Base-by-base conservation (phyloP, 345 rosid species). In the Clarkia xantiana region DNA sequence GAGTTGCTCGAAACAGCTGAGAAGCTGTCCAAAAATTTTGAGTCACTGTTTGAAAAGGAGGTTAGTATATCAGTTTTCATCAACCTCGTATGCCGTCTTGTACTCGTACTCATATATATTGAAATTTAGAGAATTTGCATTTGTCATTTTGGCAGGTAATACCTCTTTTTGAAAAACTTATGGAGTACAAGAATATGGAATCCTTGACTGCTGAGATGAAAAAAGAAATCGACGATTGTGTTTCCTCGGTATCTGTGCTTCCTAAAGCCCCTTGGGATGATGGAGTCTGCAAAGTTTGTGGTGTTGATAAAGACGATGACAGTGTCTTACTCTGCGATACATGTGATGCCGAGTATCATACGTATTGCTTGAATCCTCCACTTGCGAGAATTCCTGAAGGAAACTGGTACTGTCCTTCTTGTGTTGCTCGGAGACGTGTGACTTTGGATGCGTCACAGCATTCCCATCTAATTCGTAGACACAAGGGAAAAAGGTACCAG, bases 211-310 rank as follows among this genome's bases (percentile, higher is more conserved):
- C 68, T 41, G 98, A 86, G 67, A 61, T 57, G 42, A 81, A 66
- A 67, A 73, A 78, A 59, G 94, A 86, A 59, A 59, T 91, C 40
- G 78, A 75, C 60, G 80, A 75, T 62, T 42, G 81, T 64, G 63
- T 84, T 65, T 78, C 75, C 67, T 76, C 76, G n/a, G 47, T 70
- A 47, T 79, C 66, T 63, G 72, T 74, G 58, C 78, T 91, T 44
- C 98, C 98, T 18, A 91, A 81, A 68, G 96, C 96, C 40, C 96
- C 98, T 13, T 91, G 98, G 98, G 98, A 91, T 66, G 98, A 91
- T 57, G 98, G 98, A 53, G 78, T 91, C 50, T 91, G 98, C 75
- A 86, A 91, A 84, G 86, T 86, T 45, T 91, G 98, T 44, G 98
- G 98, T 51, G 71, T 86, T 45, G 98, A 91, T 76, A 91, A 70